Base-by-base conservation (phyloP, 2,329 filamentous ascomycete genomes). In the Colletotrichum eremochloae region DNA sequence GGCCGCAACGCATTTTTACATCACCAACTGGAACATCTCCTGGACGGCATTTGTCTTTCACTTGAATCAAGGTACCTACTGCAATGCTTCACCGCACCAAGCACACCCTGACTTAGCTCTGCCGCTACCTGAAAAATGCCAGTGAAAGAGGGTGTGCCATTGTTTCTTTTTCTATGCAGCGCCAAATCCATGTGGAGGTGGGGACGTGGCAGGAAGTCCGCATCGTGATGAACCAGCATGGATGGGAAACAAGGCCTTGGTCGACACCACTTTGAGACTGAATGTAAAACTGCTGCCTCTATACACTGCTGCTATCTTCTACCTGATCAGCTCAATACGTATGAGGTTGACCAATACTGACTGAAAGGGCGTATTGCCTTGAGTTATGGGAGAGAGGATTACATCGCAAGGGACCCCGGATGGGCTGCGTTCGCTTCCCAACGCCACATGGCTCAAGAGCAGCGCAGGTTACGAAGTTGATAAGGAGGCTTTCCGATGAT, bases 101-200 rank as follows among this genome's bases (percentile, higher is more conserved):
- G 63, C 11, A 24, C 38, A 65, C 48, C 70, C 61, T 70, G 68
- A 48, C 61, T 61, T 48, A 44, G 48, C 38, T 42, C 57, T 56
- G 66, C 44, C 29, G 20, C 62, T 55, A 61, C 58, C 61, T 48
- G 68, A 50, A 40, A 36, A 52, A 44, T 46, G 40, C 67, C 55
- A 56, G 60, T 70, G 55, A 65, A 65, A 65, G 66, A 72, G 68
- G 67, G 55, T 40, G 66, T 70, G 61, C n/a, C 14, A 44, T 31
- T 44, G 31, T 72, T 72, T 61, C 67, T 70, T 61, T 70, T 65
- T 48, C 58, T 15, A 63, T 69, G 46, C 60, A 46, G 53, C 67
- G 46, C 70, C 70, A 61, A 62, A 52, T 46, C 61, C 48, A 46
- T 61, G 46, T 72, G 55, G 67, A 68, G 70, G 67, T 61, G 66